Conservation (phyloP, 768 basidiomycete genomes). For the Suillus luteus region DNA sequence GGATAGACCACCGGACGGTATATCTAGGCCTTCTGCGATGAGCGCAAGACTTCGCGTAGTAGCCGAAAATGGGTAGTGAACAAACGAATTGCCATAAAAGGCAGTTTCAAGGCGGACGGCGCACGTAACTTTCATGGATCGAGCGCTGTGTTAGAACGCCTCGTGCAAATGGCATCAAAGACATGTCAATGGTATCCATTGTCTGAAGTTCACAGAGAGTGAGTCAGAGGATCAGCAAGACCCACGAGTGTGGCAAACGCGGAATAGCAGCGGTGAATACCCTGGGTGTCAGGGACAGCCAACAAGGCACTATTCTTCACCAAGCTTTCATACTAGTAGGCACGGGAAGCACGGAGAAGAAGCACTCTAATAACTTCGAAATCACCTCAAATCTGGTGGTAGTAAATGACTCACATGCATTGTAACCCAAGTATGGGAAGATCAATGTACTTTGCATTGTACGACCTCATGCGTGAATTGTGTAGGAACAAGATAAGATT, state of each 20-base stretch:
- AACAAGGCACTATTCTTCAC: constrained; percentile 13
- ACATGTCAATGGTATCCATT: constrained; percentile 24
- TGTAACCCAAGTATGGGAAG: constrained; percentile 36
- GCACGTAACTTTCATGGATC: constrained; percentile 32
- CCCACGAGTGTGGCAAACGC: constrained; percentile 25
- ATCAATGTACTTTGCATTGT: constrained; percentile 24
- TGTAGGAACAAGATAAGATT: constrained; percentile 1
- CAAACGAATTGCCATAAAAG: constrained; percentile 39
- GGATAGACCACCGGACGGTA: constrained; percentile 32
- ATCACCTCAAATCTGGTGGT: constrained; percentile 13
- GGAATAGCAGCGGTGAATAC: background rate
- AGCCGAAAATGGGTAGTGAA: constrained; percentile 36
- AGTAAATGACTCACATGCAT: constrained; percentile 26
- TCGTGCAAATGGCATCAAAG: constrained; percentile 27
- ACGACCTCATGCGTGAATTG: constrained; percentile 1
- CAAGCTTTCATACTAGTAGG: constrained; percentile 16
- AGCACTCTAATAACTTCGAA: constrained; percentile 14
- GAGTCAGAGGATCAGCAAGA: constrained; percentile 10
- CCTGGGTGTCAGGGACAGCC: constrained; percentile 4
- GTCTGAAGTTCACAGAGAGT: constrained; percentile 24
- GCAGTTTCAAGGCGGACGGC: constrained; percentile 39
- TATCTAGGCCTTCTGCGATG: constrained; percentile 36
- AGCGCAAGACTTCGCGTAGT: constrained; percentile 27
- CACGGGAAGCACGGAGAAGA: constrained; percentile 22
- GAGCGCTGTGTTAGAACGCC: constrained; percentile 23